These are phyloP conservation scores for Saturnispora gosingensis DNA, from an alignment of 805 yeast species.

Conservation along the genomic window DNA sequence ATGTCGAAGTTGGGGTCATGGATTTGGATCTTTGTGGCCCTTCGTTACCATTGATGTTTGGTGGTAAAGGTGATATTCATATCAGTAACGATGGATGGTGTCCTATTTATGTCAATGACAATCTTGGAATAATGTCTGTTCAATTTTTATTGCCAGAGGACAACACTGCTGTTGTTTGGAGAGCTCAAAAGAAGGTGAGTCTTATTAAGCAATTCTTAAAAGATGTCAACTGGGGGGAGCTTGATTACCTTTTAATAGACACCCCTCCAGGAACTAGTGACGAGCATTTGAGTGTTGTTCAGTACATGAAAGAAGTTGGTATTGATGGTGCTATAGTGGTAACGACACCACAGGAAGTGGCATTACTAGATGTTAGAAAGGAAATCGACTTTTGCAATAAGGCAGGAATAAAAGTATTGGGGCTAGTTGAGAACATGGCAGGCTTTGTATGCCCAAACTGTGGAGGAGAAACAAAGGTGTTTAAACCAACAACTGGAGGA, in stretches of 20 bases:
- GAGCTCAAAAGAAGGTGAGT: constrained; percentile 93
- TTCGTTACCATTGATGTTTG: constrained; percentile 88
- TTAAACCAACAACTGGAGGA: constrained; percentile 96
- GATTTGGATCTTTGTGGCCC: constrained; percentile 98
- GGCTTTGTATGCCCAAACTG: constrained; percentile 98
- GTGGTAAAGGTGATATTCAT: constrained; percentile 85
- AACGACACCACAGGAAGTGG: constrained; percentile 97
- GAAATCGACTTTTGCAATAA: constrained; percentile 92
- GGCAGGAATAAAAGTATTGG: constrained; percentile 78
- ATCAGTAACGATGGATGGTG: constrained; percentile 92
- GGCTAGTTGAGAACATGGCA: constrained; percentile 95
- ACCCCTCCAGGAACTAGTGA: constrained; percentile 99
- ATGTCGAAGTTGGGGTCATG: constrained; percentile 88
- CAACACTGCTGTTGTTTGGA: constrained; percentile 93
- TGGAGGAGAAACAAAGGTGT: constrained; percentile 80
- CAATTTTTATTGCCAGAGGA: constrained; percentile 90
- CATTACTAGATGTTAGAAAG: constrained; percentile 87
- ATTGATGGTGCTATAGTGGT: constrained; percentile 93
- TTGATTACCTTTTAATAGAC: constrained; percentile 83
- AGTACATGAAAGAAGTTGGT: constrained; percentile 80
- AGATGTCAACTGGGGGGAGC: constrained; percentile 90
- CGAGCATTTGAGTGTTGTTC: constrained; percentile 86
- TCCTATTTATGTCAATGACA: constrained; percentile 93
- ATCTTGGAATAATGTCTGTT: constrained; percentile 90
- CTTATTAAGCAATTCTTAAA: constrained; percentile 86